Evolutionary conservation across 1,139 yeast genomes (phyloP), one percentile per base, ranked within the genome.

Genomic region (Geotrichum klebahnii): DNA sequence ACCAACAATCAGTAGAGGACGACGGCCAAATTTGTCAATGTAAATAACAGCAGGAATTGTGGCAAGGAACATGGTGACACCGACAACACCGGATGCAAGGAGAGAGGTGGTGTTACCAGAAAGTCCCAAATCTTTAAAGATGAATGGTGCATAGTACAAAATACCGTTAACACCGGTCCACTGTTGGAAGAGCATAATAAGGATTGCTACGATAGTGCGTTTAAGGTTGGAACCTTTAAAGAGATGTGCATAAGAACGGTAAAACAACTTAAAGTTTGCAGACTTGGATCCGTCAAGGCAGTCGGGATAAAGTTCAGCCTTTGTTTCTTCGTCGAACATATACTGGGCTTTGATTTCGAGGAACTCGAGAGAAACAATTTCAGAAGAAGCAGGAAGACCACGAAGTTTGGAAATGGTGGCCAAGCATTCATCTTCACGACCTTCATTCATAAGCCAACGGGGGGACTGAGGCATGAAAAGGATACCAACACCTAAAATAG

Each of bases 81-180:
- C 67, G 34, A 62, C 61, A n/a, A 65, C 67, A 45, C 68, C 68
- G 34, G 67, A 61, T 47, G 74, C 75, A 46, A 75, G 57, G 57
- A 76, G 71, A 46, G 73, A 69, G 54, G 76, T 73, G 10, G 65
- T 43, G 57, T 79, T 78, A 46, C 83, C 79, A 50, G 72, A 41
- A 57, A 76, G 69, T 20, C 77, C 73, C 49, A 61, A 67, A 60
- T 75, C 69, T 56, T 66, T 64, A 72, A 81, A 81, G 70, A 81
- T 80, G 45, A 82, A 76, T 19, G 87, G 81, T 63, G 86, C 85
- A 58, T 73, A 81, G 70, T 80, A 81, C 66, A 80, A 78, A 57
- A 82, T 76, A 61, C 82, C 82, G 68, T 82, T 82, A 55, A 81
- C 73, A 73, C 87, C 88, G 52, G 86, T 80, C 70, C 81, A 77